phyloP scores from a whole-genome alignment of 108 stramenopile species.

The Skeletonema grethae region DNA sequence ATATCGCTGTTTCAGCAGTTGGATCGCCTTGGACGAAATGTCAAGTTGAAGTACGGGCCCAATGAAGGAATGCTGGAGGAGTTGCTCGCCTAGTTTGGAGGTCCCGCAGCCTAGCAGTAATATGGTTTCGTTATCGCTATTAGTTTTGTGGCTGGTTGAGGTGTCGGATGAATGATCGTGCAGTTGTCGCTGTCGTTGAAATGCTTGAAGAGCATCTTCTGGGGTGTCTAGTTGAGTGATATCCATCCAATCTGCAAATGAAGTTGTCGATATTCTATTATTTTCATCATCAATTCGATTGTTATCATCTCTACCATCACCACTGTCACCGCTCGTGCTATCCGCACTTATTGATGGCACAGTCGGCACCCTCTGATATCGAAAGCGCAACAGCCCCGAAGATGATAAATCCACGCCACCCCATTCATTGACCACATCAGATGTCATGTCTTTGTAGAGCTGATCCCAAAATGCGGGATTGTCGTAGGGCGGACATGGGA shows the following conservation, averaged over 20 bases:
- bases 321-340: neutral
- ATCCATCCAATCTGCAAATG: slow-evolving; percentile 49
- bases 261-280: neutral
- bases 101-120: slow-evolving; percentile 82
- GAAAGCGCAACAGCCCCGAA: slow-evolving; percentile 24
- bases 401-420: slow-evolving; percentile 54
- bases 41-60: slow-evolving; percentile 70
- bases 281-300: neutral
- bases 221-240: slow-evolving; percentile 27
- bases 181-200: neutral
- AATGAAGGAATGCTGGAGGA: slow-evolving; percentile 47
- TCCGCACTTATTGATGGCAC: neutral
- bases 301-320: neutral
- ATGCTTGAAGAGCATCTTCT: slow-evolving; percentile 32
- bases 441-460: slow-evolving; percentile 54
- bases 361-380: slow-evolving; percentile 22
- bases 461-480: slow-evolving; percentile 66
- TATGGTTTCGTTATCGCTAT: slow-evolving; percentile 52
- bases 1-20: slow-evolving; percentile 64
- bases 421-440: slow-evolving; percentile 75
- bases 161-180: too few species aligned
- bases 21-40: slow-evolving; percentile 59
- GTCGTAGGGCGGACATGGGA: slow-evolving; percentile 76
- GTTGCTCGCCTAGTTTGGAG: slow-evolving; percentile 74
- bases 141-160: neutral